Evolutionary conservation across 2,329 filamentous ascomycete genomes (phyloP).

Genomic region (Aureobasidium zeae): DNA sequence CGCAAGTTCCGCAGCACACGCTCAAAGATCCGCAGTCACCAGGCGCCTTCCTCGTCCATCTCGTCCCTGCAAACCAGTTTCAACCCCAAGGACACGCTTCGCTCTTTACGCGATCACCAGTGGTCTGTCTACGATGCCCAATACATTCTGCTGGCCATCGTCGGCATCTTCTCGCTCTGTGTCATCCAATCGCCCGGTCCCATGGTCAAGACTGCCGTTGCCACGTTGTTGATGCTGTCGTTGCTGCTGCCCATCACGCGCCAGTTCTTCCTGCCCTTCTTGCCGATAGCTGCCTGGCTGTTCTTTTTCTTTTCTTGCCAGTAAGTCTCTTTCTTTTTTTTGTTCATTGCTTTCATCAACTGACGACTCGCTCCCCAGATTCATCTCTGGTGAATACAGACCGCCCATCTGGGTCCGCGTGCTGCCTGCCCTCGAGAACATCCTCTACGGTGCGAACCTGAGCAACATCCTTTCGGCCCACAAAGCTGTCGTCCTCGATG

Average conservation of each 20-base stretch:
- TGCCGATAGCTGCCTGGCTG: conserved; percentile 77
- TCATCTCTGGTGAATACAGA: conserved; percentile 79
- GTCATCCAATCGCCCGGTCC: conserved; percentile 73
- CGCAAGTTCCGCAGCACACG: conserved; percentile 51
- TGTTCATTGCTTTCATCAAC: neutral
- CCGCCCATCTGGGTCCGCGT: conserved; percentile 95
- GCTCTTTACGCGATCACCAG: conserved; percentile 63
- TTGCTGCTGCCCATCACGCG: conserved; percentile 74
- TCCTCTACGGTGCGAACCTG: conserved; percentile 88
- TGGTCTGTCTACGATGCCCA: conserved; percentile 81
- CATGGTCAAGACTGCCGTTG: conserved; percentile 63
- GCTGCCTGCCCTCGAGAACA: conserved; percentile 87
- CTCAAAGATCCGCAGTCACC: conserved; percentile 57
- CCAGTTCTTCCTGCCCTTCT: conserved; percentile 83
- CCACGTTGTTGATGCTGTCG: conserved; percentile 57
- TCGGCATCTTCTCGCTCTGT: conserved; percentile 73
- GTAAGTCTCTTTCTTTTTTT: conserved; percentile 48
- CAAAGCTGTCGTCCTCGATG: conserved; percentile 71
- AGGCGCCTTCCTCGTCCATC: conserved; percentile 62
- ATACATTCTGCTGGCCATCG: conserved; percentile 63
- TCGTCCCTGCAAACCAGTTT: conserved; percentile 72
- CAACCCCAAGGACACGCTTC: conserved; percentile 67
- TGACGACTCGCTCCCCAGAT: conserved; percentile 44
- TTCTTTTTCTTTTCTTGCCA: conserved; percentile 88
- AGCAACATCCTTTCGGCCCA: conserved; percentile 92